phyloP scores from a whole-genome alignment of 2,329 filamentous ascomycete species.

The Penicillium glabrum region DNA sequence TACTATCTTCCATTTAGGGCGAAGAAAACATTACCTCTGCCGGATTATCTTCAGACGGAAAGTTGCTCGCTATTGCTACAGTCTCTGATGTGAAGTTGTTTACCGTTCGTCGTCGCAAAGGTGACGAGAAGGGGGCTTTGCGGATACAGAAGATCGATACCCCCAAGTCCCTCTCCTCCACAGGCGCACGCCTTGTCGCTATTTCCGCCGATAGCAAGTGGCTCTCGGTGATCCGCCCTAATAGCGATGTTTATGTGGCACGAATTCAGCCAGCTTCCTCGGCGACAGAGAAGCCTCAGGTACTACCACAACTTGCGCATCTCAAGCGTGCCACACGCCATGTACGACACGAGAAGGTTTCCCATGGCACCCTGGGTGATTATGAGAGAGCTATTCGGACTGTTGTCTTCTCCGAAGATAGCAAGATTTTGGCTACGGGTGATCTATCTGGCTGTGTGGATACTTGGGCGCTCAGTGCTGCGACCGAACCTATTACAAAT shows the following conservation, averaged over 20 bases:
- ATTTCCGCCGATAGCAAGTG: slow-evolving; percentile 50
- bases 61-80: slow-evolving; percentile 74
- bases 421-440: slow-evolving; percentile 72
- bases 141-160: slow-evolving; percentile 70
- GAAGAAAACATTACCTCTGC: slow-evolving; percentile 82
- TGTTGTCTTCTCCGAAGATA: slow-evolving; percentile 75
- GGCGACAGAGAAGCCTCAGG: slow-evolving; percentile 43
- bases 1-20: slow-evolving; percentile 45
- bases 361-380: slow-evolving; percentile 67
- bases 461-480: slow-evolving; percentile 71
- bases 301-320: slow-evolving; percentile 46
- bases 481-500: slow-evolving; percentile 42
- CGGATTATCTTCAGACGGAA: slow-evolving; percentile 69
- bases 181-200: slow-evolving; percentile 66
- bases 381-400: slow-evolving; percentile 78
- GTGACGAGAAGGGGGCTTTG: slow-evolving; percentile 59
- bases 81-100: slow-evolving; percentile 75
- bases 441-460: slow-evolving; percentile 86
- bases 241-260: slow-evolving; percentile 58
- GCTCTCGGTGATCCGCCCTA: slow-evolving; percentile 56
- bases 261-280: slow-evolving; percentile 45
- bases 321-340: slow-evolving; percentile 39
- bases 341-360: slow-evolving; percentile 44
- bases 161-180: slow-evolving; percentile 55
- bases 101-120: slow-evolving; percentile 57